Evolutionary conservation across 2,329 filamentous ascomycete genomes (phyloP), one percentile per base, ranked within the genome.

Genomic region (Cryphonectria carpinicola): DNA sequence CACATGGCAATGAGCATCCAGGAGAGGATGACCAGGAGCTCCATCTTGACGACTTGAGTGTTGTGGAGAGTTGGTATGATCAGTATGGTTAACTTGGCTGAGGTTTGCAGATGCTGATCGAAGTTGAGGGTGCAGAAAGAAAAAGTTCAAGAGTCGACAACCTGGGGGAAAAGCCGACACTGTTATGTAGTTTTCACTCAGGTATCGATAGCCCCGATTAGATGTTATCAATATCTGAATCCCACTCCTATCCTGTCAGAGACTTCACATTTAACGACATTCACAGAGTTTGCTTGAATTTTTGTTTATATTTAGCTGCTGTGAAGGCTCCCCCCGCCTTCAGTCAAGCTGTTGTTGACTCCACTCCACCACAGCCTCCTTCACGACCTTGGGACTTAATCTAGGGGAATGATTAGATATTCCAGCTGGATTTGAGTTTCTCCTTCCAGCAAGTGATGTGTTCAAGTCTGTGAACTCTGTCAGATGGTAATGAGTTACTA

Each of bases 11-110:
- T n/a, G 43, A 65, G 46, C 52, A 52, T 8, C 35, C 41, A 32
- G 19, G 35, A 22, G 41, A 54, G n/a, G 46, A 32, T 22, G n/a
- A 10, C 8, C 6, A 56, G 32, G 32, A 65, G 7, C 28, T 54
- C 4, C 64, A 65, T 65, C 28, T 65, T 65, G 46, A 22, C 32
- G 46, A 22, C 32, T 39, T 65, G 64, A 10, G 13, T 35, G 46
- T 37, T n/a, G 25, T 65, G 5, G 41, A 52, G 17, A 65, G 39
- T 32, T 28, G 8, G 13, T 35, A n/a, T 35, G 41, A 49, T 43
- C 17, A 28, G 25, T 56, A 17, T 28, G n/a, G n/a, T 11, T 28
- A 3, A 54, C 7, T 13, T 28, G 46, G 19, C 56, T 61, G 58
- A 22, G n/a, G 19, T 14, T n/a, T 61, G 32, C 28, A 28, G 22